Conservation (phyloP, 768 basidiomycete genomes). For the Lactifluus hygrophoroides region DNA sequence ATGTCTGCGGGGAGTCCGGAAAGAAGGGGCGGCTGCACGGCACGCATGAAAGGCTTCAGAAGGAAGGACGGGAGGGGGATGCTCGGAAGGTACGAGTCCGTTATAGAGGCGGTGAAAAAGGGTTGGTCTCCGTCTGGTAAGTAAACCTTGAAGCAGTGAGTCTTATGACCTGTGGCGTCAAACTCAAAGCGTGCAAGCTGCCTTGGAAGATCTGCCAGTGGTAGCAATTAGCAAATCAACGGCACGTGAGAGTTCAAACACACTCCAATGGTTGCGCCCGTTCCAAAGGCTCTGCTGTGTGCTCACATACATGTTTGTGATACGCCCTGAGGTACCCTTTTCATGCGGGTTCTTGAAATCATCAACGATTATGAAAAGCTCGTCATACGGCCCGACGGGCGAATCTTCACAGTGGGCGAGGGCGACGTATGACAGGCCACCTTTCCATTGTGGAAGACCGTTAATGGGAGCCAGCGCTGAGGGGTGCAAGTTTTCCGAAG, state of each 20-base stretch:
- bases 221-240: not conserved
- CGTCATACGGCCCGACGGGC: conserved; percentile 19
- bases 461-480: conserved; percentile 8
- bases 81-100: conserved; percentile 8
- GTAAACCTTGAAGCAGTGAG: not conserved
- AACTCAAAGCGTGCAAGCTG: conserved; percentile 14
- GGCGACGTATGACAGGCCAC: not conserved
- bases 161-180: not conserved
- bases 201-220: conserved; percentile 14
- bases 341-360: not conserved
- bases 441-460: conserved; percentile 7
- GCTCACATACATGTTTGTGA: conserved; percentile 17
- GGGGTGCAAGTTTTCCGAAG: conserved; percentile 12
- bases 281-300: conserved; percentile 3
- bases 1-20: not conserved
- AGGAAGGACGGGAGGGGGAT: conserved; percentile 4
- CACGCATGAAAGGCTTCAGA: no score
- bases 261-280: conserved; percentile 17
- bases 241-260: not conserved
- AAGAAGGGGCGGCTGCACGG: conserved; percentile 10
- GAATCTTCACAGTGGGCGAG: conserved; percentile 8
- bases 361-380: not conserved
- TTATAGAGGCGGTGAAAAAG: conserved; percentile 14
- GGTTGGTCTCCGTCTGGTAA: conserved; percentile 1
- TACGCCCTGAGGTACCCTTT: not conserved